phyloP scores from a whole-genome alignment of 2,329 filamentous ascomycete species.

The Pseudogymnoascus destructans region DNA sequence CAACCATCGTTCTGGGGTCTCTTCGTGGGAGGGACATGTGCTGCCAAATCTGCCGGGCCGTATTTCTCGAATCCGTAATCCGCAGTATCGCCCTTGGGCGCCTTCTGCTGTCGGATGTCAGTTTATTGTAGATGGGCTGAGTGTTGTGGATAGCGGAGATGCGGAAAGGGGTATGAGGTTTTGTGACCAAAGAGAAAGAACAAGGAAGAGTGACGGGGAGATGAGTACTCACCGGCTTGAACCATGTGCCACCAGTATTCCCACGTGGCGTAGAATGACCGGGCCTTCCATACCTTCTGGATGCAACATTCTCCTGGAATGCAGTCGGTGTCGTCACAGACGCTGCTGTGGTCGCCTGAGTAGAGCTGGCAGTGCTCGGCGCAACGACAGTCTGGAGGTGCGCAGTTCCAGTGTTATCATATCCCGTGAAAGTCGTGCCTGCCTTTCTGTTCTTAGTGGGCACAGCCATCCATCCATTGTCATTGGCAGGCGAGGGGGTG shows the following conservation, averaged over 20 bases:
- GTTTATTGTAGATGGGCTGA: background rate
- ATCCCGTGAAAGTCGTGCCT: background rate
- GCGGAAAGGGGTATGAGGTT: background rate
- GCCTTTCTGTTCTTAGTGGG: background rate
- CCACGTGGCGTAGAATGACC: background rate
- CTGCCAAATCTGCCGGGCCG: background rate
- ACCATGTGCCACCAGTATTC: background rate
- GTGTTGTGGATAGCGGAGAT: background rate
- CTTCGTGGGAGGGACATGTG: background rate
- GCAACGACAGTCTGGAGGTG: background rate
- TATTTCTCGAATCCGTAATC: background rate
- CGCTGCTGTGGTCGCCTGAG: background rate
- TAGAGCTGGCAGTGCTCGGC: background rate
- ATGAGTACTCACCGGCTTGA: background rate
- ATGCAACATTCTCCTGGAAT: background rate
- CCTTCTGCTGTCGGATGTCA: background rate
- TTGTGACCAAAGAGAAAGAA: no score
- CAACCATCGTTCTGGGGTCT: background rate
- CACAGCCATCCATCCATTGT: background rate
- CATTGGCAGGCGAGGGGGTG: background rate
- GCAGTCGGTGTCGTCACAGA: background rate
- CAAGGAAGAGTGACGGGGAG: no score
- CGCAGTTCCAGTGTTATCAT: background rate
- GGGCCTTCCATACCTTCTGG: background rate
- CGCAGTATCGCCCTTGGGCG: background rate